These are phyloP conservation scores for Volutella citrinella DNA, from an alignment of 2,329 filamentous ascomycete genomes.

Conservation along the genomic window DNA sequence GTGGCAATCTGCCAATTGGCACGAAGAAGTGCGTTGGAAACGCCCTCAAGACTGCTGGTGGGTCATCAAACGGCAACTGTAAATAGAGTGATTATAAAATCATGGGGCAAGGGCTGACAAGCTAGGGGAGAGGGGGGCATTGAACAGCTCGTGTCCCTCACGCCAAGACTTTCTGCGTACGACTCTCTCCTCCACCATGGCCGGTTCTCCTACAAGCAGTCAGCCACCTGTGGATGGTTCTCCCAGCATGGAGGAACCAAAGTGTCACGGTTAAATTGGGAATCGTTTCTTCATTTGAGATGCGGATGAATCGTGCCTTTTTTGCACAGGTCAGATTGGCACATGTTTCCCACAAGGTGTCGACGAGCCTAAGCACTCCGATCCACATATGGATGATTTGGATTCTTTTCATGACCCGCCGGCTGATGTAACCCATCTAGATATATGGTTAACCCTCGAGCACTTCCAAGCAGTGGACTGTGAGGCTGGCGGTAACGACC, in stretches of 20 bases:
- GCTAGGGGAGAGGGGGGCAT: no score
- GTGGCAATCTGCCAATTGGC: no score
- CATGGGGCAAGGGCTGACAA: no score
- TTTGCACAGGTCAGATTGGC: not conserved
- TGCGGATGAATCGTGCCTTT: not conserved
- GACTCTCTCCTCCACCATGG: no score
- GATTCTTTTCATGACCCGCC: slow-evolving; percentile 3
- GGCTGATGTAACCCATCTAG: not conserved
- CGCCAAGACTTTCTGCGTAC: no score
- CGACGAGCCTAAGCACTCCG: not conserved
- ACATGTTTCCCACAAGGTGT: not conserved
- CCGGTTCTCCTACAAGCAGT: slow-evolving; percentile 4
- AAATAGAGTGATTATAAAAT: no score
- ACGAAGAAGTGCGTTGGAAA: no score
- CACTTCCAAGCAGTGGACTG: slow-evolving; percentile 1
- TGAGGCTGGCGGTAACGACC: slow-evolving; percentile 1
- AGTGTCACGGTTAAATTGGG: slow-evolving; percentile 11
- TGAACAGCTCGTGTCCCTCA: no score
- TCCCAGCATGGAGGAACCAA: slow-evolving; percentile 7
- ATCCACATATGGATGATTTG: slow-evolving; percentile 2
- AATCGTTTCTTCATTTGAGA: slow-evolving; percentile 5
- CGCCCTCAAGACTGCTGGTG: no score
- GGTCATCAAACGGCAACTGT: no score
- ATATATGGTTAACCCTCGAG: no score
- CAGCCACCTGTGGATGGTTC: slow-evolving; percentile 6